A percentile compares a stretch with the other conserved stretches of the same genome.
These are phyloP conservation scores for Heritiera littoralis DNA, from an alignment of 345 rosid species.

Conservation along the genomic window DNA sequence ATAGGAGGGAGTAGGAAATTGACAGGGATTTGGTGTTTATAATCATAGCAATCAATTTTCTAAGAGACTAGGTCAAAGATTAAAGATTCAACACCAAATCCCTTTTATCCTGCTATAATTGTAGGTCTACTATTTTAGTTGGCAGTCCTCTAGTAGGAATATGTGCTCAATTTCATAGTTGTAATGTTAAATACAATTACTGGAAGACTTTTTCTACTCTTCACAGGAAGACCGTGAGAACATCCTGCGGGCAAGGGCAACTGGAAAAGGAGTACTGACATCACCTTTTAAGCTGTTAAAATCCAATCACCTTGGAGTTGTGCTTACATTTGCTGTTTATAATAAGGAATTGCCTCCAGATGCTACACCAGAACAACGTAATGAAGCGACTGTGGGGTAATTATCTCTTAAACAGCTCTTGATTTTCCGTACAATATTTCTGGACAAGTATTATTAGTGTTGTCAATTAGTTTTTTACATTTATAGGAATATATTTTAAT, in stretches of 20 bases:
- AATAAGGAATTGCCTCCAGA: constrained; percentile 56
- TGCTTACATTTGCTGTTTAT: constrained; percentile 92
- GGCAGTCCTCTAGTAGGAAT: neutral
- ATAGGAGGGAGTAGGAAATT: neutral
- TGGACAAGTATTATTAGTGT: neutral
- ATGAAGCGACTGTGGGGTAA: constrained; percentile 84
- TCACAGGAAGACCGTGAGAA: constrained; percentile 90
- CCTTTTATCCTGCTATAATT: neutral
- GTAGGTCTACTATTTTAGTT: neutral
- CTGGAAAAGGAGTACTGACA: constrained; percentile 94
- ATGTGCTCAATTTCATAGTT: neutral
- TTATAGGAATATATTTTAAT: neutral
- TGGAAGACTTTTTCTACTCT: constrained; percentile 10
- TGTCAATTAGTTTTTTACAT: neutral
- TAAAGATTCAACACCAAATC: neutral
- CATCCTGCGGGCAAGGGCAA: constrained; percentile 87
- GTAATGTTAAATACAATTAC: neutral
- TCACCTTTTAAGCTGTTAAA: constrained; percentile 94
- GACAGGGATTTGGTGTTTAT: neutral
- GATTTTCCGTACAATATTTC: constrained; percentile 13
- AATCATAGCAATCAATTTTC: neutral
- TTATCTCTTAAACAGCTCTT: constrained; percentile 17
- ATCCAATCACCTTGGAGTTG: constrained; percentile 89
- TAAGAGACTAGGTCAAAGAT: neutral
- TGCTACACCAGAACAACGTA: constrained; percentile 74